Evolutionary conservation across 768 basidiomycete species (phyloP).

Genomic region (Lentinula aciculospora): DNA sequence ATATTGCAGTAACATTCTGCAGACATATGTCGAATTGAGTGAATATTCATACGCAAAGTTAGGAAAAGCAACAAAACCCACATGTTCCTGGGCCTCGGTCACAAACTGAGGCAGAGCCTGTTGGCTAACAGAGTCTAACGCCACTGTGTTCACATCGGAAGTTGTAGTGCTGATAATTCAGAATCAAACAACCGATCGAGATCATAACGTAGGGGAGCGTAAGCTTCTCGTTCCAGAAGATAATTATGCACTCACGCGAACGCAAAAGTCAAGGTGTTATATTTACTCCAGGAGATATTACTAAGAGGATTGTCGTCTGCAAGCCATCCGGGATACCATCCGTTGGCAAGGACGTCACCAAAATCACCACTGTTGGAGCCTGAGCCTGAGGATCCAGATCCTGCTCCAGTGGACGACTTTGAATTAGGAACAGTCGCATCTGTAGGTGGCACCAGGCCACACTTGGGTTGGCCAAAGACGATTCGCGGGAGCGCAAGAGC

Average conservation of each 20-base stretch:
- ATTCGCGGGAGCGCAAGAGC: slow-evolving; percentile 15
- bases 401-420: slow-evolving; percentile 9
- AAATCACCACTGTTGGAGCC: neutral
- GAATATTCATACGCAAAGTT: neutral
- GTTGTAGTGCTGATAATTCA: slow-evolving; percentile 3
- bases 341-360: slow-evolving; percentile 37
- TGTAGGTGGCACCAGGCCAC: slow-evolving; percentile 22
- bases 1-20: neutral
- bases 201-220: neutral
- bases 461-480: slow-evolving; percentile 23
- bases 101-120: slow-evolving; percentile 9
- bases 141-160: slow-evolving; percentile 1
- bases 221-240: neutral
- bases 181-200: neutral
- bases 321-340: slow-evolving; percentile 57
- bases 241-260: slow-evolving; percentile 35
- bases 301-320: slow-evolving; percentile 30
- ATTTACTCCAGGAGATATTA: slow-evolving; percentile 50
- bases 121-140: slow-evolving; percentile 6
- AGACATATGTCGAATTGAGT: neutral
- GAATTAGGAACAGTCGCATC: slow-evolving; percentile 9
- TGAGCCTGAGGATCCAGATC: neutral
- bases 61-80: neutral
- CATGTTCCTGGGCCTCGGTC: slow-evolving; percentile 3
- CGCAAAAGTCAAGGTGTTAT: slow-evolving; percentile 40